Conservation (phyloP, 495 filamentous ascomycete genomes). For the Penicillium verhagenii region DNA sequence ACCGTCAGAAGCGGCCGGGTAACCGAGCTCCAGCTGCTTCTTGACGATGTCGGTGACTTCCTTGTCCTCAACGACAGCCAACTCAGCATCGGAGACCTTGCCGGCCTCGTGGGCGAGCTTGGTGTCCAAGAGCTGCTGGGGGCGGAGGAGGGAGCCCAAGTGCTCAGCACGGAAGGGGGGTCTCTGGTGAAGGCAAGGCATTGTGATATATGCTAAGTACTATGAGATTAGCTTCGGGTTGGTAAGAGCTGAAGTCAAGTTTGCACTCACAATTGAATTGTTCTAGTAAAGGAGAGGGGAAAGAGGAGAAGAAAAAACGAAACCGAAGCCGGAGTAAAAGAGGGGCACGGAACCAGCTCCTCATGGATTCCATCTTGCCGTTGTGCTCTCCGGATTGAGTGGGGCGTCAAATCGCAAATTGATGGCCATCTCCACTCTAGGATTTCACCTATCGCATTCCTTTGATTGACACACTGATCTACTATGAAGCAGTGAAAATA, state of each 20-base stretch:
- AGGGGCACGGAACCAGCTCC: conserved; percentile 22
- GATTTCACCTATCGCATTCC: conserved; percentile 8
- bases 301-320: conserved; percentile 1
- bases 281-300: neutral
- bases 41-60: conserved; percentile 66
- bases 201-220: conserved; percentile 14
- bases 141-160: conserved; percentile 77
- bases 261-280: neutral
- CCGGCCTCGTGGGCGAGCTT: conserved; percentile 57
- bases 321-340: conserved; percentile 8
- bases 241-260: neutral
- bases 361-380: neutral
- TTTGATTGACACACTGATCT: conserved; percentile 2
- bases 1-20: conserved; percentile 68
- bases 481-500: neutral
- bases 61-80: conserved; percentile 58
- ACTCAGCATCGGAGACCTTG: conserved; percentile 34
- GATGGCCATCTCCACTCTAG: conserved; percentile 17
- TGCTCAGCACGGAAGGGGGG: conserved; percentile 85
- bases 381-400: conserved; percentile 4
- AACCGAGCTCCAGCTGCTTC: conserved; percentile 64
- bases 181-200: conserved; percentile 51
- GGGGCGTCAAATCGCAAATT: conserved; percentile 6
- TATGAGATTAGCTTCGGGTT: neutral
- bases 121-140: conserved; percentile 63